Percentiles rank a stretch among this genome's conserved stretches.
These are phyloP conservation scores for Trichosporon coremiiforme DNA, from an alignment of 1,284 basidiomycete genomes.

Conservation along the genomic window DNA sequence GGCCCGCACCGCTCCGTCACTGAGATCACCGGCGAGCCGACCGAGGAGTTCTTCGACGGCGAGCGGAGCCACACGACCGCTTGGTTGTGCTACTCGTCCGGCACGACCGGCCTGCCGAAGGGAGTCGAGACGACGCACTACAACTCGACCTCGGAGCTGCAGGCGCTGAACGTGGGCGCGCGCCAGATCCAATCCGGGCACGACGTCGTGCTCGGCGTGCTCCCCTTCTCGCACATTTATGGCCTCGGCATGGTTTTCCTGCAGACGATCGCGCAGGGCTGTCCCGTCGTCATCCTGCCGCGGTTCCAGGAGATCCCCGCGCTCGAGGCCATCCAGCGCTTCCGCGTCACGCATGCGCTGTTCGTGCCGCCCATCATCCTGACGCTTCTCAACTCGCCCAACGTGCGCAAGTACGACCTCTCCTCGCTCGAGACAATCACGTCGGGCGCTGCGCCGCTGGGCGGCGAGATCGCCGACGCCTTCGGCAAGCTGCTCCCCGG, in stretches of 20 bases:
- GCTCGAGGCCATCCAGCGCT: constrained; percentile 68
- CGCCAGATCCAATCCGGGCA: constrained; percentile 17
- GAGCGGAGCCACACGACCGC: constrained; percentile 10
- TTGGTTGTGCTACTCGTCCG: constrained; percentile 67
- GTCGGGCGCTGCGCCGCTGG: constrained; percentile 82
- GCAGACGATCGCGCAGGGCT: constrained; percentile 64
- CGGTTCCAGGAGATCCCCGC: constrained; percentile 64
- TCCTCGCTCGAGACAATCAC: constrained; percentile 65
- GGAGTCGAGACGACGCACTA: constrained; percentile 46
- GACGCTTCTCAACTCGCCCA: constrained; percentile 57
- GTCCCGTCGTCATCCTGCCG: constrained; percentile 68
- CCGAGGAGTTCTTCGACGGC: constrained; percentile 24
- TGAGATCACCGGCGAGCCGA: constrained; percentile 15
- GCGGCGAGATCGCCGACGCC: constrained; percentile 50
- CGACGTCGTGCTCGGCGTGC: constrained; percentile 29
- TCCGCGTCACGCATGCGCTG: constrained; percentile 65
- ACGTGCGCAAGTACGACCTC: constrained; percentile 70
- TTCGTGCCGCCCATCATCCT: constrained; percentile 86
- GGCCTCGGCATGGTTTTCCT: constrained; percentile 58
- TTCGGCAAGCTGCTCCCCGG: constrained; percentile 37
- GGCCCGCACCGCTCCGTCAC: constrained; percentile 20
- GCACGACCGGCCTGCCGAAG: constrained; percentile 60
- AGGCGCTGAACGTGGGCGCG: constrained; percentile 16
- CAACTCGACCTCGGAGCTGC: constrained; percentile 60
- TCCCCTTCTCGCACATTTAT: constrained; percentile 32